These are phyloP conservation scores for Entomortierella parvispora DNA, from an alignment of 192 early-diverging fungal genomes.

Conservation along the genomic window DNA sequence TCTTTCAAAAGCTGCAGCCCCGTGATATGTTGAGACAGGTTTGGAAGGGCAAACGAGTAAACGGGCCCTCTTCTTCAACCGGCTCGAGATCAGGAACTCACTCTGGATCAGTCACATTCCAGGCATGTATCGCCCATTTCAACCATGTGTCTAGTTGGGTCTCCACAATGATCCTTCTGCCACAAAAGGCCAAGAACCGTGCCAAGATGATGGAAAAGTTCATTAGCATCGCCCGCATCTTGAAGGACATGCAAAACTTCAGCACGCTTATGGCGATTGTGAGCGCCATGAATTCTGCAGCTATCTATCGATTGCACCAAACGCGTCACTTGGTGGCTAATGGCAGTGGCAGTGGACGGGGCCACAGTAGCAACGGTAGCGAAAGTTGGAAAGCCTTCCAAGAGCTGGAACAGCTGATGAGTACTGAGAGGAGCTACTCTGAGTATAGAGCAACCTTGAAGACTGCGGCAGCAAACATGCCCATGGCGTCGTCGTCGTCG, in stretches of 20 bases:
- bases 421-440: conserved; percentile 44
- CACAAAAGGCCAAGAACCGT: conserved; percentile 68
- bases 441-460: conserved; percentile 3
- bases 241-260: conserved; percentile 75
- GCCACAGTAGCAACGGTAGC: conserved; percentile 27
- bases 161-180: conserved; percentile 69
- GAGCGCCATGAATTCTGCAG: conserved; percentile 71
- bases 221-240: conserved; percentile 73
- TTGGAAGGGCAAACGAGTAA: conserved; percentile 63
- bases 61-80: neutral
- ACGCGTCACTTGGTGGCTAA: conserved; percentile 60
- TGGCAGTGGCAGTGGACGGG: no score
- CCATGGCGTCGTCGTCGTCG: no score
- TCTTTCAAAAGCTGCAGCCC: conserved; percentile 72
- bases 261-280: conserved; percentile 83
- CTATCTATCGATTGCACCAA: conserved; percentile 70
- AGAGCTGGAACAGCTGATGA: conserved; percentile 75
- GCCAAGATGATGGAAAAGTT: conserved; percentile 75
- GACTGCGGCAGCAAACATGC: neutral
- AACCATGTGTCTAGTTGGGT: conserved; percentile 83
- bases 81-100: no score
- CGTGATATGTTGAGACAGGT: conserved; percentile 70
- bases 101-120: conserved; percentile 45
- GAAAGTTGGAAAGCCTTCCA: conserved; percentile 63
- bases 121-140: conserved; percentile 74